These are phyloP conservation scores for Phytophthora fragariaefolia DNA, from an alignment of 352 stramenopile genomes.

Conservation along the genomic window DNA sequence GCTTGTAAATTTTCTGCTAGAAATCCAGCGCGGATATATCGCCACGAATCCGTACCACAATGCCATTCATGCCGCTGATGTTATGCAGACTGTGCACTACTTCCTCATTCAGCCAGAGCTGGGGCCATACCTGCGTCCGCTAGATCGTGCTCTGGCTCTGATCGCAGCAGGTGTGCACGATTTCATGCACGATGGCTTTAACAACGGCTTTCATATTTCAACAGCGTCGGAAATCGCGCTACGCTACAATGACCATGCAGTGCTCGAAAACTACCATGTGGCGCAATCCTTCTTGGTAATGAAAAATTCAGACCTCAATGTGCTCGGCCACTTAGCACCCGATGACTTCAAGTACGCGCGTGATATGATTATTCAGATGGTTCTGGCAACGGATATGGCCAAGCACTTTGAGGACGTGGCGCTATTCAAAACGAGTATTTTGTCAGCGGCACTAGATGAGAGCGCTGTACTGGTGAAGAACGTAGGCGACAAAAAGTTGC, in stretches of 20 bases:
- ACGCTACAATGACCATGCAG: slow-evolving; percentile 90
- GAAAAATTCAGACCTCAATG: slow-evolving; percentile 87
- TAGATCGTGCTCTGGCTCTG: slow-evolving; percentile 77
- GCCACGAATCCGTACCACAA: slow-evolving; percentile 91
- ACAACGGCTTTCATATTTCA: slow-evolving; percentile 91
- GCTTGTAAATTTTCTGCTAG: slow-evolving; percentile 78
- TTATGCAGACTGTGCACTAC: slow-evolving; percentile 90
- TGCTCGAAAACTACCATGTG: slow-evolving; percentile 91
- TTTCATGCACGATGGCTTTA: slow-evolving; percentile 92
- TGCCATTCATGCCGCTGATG: slow-evolving; percentile 88
- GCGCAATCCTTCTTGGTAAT: slow-evolving; percentile 91
- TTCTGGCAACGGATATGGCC: slow-evolving; percentile 91
- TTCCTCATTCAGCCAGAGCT: slow-evolving; percentile 84
- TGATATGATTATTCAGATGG: slow-evolving; percentile 92
- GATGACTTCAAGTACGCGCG: slow-evolving; percentile 89
- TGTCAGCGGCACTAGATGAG: slow-evolving; percentile 67
- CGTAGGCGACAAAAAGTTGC: slow-evolving; percentile 85
- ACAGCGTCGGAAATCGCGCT: slow-evolving; percentile 87
- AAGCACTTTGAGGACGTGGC: slow-evolving; percentile 90
- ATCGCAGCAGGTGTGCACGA: slow-evolving; percentile 89
- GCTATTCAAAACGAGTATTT: slow-evolving; percentile 89
- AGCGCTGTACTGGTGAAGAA: slow-evolving; percentile 82
- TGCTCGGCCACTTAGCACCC: slow-evolving; percentile 73
- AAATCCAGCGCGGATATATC: slow-evolving; percentile 87
- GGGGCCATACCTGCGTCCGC: slow-evolving; percentile 70